phyloP scores from a whole-genome alignment of 371 early-diverging fungal genomes.

The Lichtheimia ornata region DNA sequence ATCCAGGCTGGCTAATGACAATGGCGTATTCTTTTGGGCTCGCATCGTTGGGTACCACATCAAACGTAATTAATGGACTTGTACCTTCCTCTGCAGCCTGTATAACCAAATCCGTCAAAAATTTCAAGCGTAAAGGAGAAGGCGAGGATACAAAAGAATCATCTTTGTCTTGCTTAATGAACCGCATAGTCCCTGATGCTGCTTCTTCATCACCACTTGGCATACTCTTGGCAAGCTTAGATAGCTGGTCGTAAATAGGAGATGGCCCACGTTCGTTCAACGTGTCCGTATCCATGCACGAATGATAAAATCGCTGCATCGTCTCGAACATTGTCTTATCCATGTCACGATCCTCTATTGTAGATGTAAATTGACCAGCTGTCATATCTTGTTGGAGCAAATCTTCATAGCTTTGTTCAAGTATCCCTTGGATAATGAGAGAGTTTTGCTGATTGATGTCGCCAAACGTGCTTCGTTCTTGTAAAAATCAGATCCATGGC shows the following conservation, averaged over 20 bases:
- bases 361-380: slow-evolving; percentile 7
- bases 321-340: slow-evolving; percentile 44
- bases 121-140: no score
- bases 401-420: slow-evolving; percentile 22
- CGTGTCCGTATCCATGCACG: slow-evolving; percentile 51
- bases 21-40: slow-evolving; percentile 22
- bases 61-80: no score
- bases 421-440: not conserved
- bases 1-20: slow-evolving; percentile 37
- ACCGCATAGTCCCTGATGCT: no score
- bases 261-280: slow-evolving; percentile 47
- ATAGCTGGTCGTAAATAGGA: slow-evolving; percentile 44
- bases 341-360: slow-evolving; percentile 14
- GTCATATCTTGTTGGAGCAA: not conserved
- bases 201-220: no score
- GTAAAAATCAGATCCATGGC: not conserved
- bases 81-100: no score
- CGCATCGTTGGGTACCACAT: no score
- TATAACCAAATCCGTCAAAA: no score
- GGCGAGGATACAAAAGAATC: no score
- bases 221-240: not conserved
- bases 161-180: no score
- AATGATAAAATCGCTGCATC: slow-evolving; percentile 43
- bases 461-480: slow-evolving; percentile 4
- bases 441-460: not conserved